Conservation (phyloP, 2,329 filamentous ascomycete species). For the Cytospora mali region DNA sequence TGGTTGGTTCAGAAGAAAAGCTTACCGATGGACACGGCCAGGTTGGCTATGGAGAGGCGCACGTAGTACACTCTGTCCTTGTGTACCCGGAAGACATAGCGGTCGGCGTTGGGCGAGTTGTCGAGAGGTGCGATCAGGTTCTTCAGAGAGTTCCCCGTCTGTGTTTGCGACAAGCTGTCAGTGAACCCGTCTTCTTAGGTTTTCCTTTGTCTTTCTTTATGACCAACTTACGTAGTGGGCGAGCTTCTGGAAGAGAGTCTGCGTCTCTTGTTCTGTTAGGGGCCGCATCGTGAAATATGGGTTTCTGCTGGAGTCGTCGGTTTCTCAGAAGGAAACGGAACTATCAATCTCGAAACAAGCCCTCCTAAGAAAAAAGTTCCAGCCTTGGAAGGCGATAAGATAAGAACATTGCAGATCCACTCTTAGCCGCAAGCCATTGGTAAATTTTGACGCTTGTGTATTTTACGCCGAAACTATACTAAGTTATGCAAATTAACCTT, state of each 20-base stretch:
- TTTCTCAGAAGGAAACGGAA: conserved; percentile 2
- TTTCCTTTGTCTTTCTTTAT: too few relatives aligned
- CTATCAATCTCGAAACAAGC: not conserved
- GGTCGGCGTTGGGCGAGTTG: conserved; percentile 68
- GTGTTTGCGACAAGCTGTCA: not conserved
- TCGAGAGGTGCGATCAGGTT: conserved; percentile 77
- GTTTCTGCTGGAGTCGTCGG: not conserved
- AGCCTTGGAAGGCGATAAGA: conserved; percentile 22
- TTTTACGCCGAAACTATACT: not conserved
- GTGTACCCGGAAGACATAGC: conserved; percentile 84
- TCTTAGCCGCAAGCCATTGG: conserved; percentile 2
- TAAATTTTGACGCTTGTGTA: not conserved
- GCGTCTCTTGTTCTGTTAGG: conserved; percentile 77
- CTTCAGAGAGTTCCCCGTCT: conserved; percentile 79
- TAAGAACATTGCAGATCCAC: conserved; percentile 9
- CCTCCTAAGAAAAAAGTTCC: conserved; percentile 13
- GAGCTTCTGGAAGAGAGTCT: conserved; percentile 87
- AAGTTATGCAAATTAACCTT: not conserved
- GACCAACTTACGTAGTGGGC: conserved; percentile 68
- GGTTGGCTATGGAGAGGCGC: conserved; percentile 83
- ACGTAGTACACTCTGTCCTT: conserved; percentile 90
- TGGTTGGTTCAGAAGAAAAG: conserved; percentile 59
- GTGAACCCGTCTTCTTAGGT: not conserved
- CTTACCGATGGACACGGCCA: conserved; percentile 83
- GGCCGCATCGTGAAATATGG: conserved; percentile 66